Conservation (phyloP, 495 filamentous ascomycete species). For the Podospora pseudopauciseta region DNA sequence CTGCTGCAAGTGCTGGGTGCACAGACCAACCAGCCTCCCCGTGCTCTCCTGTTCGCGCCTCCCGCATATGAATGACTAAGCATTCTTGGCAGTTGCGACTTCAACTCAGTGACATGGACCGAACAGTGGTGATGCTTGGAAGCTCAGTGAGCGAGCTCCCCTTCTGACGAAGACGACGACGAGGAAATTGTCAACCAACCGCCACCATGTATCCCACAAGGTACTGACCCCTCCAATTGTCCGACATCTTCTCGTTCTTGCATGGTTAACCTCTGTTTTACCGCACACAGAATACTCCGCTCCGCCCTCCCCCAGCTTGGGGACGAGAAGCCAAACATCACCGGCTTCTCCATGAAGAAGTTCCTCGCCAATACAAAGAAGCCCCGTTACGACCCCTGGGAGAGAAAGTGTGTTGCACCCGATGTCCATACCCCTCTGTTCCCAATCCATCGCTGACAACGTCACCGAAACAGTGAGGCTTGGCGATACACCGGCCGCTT, state of each 20-base stretch:
- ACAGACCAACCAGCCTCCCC: conserved; percentile 1
- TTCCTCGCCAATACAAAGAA: conserved; percentile 63
- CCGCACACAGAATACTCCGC: conserved; percentile 36
- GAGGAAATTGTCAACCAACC: conserved; percentile 26
- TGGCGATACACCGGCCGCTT: conserved; percentile 92
- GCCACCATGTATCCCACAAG: conserved; percentile 45
- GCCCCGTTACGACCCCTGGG: conserved; percentile 83
- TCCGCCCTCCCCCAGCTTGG: conserved; percentile 20
- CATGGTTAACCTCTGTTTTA: background rate
- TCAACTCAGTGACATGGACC: background rate
- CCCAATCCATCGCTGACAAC: conserved; percentile 4
- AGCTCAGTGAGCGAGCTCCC: background rate
- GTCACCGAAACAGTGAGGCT: conserved; percentile 60
- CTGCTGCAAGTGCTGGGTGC: background rate
- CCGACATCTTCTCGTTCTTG: background rate
- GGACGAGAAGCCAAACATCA: conserved; percentile 60
- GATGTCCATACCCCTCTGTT: background rate
- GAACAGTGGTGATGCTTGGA: background rate
- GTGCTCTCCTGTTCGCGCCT: background rate
- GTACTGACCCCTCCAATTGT: conserved; percentile 21
- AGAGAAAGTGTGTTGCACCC: conserved; percentile 55
- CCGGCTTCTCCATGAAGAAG: conserved; percentile 76
- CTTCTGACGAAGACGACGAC: conserved; percentile 19
- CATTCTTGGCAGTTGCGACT: conserved; percentile 6
- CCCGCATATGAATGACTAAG: conserved; percentile 7